phyloP scores from a whole-genome alignment of 2,329 filamentous ascomycete species.

The Dothideomycetes sp. region DNA sequence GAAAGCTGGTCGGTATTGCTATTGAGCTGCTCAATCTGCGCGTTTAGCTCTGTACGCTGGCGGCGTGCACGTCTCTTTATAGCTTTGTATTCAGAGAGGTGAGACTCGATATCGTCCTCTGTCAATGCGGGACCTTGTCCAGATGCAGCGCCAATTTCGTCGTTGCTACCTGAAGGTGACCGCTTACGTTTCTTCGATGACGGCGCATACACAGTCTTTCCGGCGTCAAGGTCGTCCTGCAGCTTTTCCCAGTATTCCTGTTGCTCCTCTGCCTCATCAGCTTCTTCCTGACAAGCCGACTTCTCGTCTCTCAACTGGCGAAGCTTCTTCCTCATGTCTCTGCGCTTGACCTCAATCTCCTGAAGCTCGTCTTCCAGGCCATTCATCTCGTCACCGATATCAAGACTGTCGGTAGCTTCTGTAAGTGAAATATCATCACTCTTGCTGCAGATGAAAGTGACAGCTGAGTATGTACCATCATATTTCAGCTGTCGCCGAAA shows the following conservation, averaged over 20 bases:
- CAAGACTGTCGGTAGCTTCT: conserved; percentile 30
- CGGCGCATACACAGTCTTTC: conserved; percentile 32
- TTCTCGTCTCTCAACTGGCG: conserved; percentile 23
- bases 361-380: conserved; percentile 16
- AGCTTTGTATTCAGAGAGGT: conserved; percentile 32
- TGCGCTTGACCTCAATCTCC: conserved; percentile 14
- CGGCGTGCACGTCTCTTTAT: conserved; percentile 27
- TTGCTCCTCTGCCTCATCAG: conserved; percentile 26
- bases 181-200: conserved; percentile 34
- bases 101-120: conserved; percentile 27
- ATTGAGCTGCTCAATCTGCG: conserved; percentile 21
- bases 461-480: conserved; percentile 41
- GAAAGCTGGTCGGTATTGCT: conserved; percentile 20
- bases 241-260: conserved; percentile 36
- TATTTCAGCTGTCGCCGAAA: conserved; percentile 51
- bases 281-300: conserved; percentile 13
- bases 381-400: conserved; percentile 22
- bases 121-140: conserved; percentile 22
- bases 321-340: conserved; percentile 14
- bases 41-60: conserved; percentile 15
- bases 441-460: conserved; percentile 54
- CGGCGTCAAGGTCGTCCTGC: conserved; percentile 26
- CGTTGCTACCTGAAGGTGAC: conserved; percentile 17
- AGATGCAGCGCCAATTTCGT: conserved; percentile 12
- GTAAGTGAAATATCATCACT: conserved; percentile 48